phyloP scores from a whole-genome alignment of 805 yeast species.

The Grigorovia yakushimaensis region DNA sequence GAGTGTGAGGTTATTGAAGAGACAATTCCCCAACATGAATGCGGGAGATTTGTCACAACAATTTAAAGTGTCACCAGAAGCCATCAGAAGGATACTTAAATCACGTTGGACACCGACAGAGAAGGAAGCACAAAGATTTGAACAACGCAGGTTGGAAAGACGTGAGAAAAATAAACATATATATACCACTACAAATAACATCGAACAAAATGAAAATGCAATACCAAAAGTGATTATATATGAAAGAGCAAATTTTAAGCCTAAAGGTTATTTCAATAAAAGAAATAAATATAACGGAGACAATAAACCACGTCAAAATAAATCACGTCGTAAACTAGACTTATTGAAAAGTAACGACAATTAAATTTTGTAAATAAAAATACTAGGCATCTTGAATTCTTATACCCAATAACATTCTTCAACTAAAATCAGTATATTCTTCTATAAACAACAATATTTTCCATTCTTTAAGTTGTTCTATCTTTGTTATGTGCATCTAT shows the following conservation, averaged over 20 bases:
- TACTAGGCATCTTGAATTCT: not conserved
- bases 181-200: slow-evolving; percentile 4
- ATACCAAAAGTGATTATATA: not conserved
- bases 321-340: not conserved
- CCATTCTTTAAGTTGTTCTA: no score
- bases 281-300: not conserved
- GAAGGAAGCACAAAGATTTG: slow-evolving; percentile 37
- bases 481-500: no score
- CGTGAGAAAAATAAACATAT: slow-evolving; percentile 32
- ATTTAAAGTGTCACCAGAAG: slow-evolving; percentile 71
- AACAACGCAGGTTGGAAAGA: slow-evolving; percentile 45
- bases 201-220: not conserved
- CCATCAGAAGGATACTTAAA: slow-evolving; percentile 66
- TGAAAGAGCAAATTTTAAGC: not conserved
- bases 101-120: slow-evolving; percentile 65
- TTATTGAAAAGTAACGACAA: not conserved
- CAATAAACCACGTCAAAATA: not conserved
- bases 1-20: slow-evolving; percentile 47
- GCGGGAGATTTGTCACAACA: slow-evolving; percentile 50
- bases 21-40: slow-evolving; percentile 48
- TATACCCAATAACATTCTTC: not conserved
- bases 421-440: no score
- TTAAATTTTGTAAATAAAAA: not conserved
- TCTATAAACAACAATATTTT: no score
- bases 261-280: not conserved